A percentile compares a stretch with the other conserved stretches of the same genome.
Conservation (phyloP, 1,284 basidiomycete species). For the Cryptococcus floricola region DNA sequence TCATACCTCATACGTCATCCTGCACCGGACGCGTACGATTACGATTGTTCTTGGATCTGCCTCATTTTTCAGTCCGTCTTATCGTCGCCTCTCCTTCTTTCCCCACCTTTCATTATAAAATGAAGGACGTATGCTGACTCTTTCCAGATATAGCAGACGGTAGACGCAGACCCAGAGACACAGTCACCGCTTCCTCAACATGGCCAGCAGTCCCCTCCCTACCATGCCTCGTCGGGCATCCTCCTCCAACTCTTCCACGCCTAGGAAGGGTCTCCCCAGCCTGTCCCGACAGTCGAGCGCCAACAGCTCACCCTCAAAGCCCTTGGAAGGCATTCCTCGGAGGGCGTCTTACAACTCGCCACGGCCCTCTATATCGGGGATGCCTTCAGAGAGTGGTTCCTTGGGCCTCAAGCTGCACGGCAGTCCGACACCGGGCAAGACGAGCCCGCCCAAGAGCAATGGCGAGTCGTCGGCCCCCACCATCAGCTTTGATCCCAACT, state of each 20-base stretch:
- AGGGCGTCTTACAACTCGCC: slow-evolving; percentile 8
- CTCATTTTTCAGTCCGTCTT: slow-evolving; percentile 1
- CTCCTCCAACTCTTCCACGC: slow-evolving; percentile 23
- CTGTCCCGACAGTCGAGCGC: slow-evolving; percentile 10
- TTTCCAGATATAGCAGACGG: slow-evolving; percentile 23
- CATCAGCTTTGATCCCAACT: background rate
- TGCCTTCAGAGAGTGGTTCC: slow-evolving; percentile 21
- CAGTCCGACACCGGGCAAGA: slow-evolving; percentile 21
- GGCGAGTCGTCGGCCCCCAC: background rate
- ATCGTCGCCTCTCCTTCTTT: background rate
- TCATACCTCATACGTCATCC: background rate
- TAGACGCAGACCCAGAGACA: slow-evolving; percentile 45
- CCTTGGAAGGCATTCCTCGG: slow-evolving; percentile 34
- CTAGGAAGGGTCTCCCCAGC: slow-evolving; percentile 24
- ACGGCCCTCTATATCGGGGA: slow-evolving; percentile 14
- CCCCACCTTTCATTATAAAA: too few relatives aligned
- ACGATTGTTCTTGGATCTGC: background rate
- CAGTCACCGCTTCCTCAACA: slow-evolving; percentile 26
- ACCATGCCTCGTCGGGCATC: slow-evolving; percentile 41
- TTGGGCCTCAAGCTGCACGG: slow-evolving; percentile 33
- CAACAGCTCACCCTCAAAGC: slow-evolving; percentile 22
- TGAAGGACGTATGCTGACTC: background rate
- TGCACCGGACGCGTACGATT: slow-evolving; percentile 1
- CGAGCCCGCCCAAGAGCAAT: slow-evolving; percentile 1
- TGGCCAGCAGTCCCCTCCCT: slow-evolving; percentile 27